Conservation (phyloP, 2,329 filamentous ascomycete species). For the Monosporascus sp. region DNA sequence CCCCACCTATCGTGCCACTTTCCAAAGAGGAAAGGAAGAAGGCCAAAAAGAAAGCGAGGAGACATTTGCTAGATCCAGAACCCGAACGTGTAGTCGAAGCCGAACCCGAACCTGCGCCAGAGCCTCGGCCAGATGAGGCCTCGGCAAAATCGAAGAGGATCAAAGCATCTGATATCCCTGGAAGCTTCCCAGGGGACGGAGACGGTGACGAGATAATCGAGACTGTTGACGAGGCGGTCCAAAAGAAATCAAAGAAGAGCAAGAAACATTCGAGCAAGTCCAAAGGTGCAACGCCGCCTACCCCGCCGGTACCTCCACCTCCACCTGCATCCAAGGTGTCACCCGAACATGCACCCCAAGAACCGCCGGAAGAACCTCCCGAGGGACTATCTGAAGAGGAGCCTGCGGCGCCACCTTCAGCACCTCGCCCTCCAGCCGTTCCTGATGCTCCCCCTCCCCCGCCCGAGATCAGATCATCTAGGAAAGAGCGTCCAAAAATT, state of each 20-base stretch:
- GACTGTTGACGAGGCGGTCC: constrained; percentile 44
- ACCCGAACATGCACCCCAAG: not conserved
- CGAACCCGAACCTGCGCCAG: not conserved
- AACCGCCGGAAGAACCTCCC: constrained; percentile 22
- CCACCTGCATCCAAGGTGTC: constrained; percentile 23
- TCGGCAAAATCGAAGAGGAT: constrained; percentile 5
- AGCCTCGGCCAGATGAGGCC: not conserved
- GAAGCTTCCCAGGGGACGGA: constrained; percentile 25
- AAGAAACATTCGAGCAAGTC: constrained; percentile 34
- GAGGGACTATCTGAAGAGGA: too few species aligned
- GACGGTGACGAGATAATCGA: constrained; percentile 41
- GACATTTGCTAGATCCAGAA: constrained; percentile 21
- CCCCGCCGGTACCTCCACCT: constrained; percentile 31
- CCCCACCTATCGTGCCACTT: constrained; percentile 26
- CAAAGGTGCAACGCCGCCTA: constrained; percentile 26
- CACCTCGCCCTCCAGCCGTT: constrained; percentile 41
- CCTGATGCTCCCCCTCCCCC: constrained; percentile 45
- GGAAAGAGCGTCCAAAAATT: constrained; percentile 73
- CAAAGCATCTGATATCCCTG: constrained; percentile 16
- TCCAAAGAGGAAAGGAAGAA: constrained; percentile 37
- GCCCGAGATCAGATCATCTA: constrained; percentile 54
- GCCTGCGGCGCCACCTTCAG: constrained; percentile 18
- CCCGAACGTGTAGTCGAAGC: constrained; percentile 9
- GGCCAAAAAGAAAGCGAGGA: constrained; percentile 36
- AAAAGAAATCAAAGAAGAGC: constrained; percentile 37